phyloP scores from a whole-genome alignment of 2,329 filamentous ascomycete species.

The Fusarium sterilihyphosum region DNA sequence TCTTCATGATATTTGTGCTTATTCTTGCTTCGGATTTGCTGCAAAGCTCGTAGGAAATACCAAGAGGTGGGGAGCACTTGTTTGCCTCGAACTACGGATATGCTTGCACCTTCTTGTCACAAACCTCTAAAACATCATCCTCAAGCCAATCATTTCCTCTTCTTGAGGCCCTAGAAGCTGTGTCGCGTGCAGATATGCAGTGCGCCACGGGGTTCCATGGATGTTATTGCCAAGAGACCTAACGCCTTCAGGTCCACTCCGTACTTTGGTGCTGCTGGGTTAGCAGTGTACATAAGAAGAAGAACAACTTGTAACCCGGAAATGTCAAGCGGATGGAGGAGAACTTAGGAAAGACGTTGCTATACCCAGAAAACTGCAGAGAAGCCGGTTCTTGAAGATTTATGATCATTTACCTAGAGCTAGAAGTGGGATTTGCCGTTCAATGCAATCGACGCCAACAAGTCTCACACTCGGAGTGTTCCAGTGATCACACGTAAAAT shows the following conservation, averaged over 20 bases:
- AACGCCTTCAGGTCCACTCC: slow-evolving; percentile 25
- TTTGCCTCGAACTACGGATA: background rate
- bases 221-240: slow-evolving; percentile 11
- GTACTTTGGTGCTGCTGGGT: slow-evolving; percentile 18
- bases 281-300: background rate
- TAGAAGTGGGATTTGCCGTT: background rate
- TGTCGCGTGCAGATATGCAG: slow-evolving; percentile 35
- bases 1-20: background rate
- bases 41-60: background rate
- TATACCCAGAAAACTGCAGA: background rate
- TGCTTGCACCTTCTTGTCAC: slow-evolving; percentile 10
- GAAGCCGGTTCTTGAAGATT: background rate
- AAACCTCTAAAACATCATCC: background rate
- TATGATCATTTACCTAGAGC: background rate
- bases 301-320: background rate
- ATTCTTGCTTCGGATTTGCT: background rate
- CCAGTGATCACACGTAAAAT: slow-evolving; percentile 18
- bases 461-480: slow-evolving; percentile 17
- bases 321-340: background rate
- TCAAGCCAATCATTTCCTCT: slow-evolving; percentile 18
- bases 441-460: background rate
- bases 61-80: background rate
- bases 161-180: slow-evolving; percentile 4
- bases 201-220: slow-evolving; percentile 24
- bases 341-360: background rate